Percentiles rank a stretch among this genome's conserved stretches.
Conservation (phyloP, 2,329 filamentous ascomycete species). For the Clathrospora elynae region DNA sequence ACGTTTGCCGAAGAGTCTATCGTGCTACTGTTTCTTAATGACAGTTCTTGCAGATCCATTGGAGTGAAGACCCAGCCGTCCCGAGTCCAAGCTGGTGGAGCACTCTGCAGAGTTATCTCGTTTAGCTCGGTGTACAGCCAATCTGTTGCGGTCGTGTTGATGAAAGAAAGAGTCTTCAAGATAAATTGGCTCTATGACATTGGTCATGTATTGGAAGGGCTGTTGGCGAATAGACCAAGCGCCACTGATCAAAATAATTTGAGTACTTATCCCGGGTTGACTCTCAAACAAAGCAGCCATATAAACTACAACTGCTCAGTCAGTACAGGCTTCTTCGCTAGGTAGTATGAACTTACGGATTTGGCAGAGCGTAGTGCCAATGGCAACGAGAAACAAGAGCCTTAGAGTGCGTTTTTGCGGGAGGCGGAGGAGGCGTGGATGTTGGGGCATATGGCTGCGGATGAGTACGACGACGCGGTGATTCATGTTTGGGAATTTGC, state of each 20-base stretch:
- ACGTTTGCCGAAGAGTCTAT: constrained; percentile 2
- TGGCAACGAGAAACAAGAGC: constrained; percentile 2
- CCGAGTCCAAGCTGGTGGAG: constrained; percentile 6
- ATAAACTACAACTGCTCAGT: constrained; percentile 8
- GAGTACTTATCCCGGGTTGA: constrained; percentile 4
- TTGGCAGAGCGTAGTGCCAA: constrained; percentile 10
- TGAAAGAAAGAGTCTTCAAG: background rate
- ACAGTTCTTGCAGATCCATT: background rate
- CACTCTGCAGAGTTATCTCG: constrained; percentile 5
- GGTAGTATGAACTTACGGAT: constrained; percentile 1
- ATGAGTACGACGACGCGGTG: background rate
- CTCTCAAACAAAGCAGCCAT: constrained; percentile 14
- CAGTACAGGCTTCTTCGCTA: background rate
- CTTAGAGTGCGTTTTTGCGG: too few relatives aligned
- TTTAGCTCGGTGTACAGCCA: constrained; percentile 13
- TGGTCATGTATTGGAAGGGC: constrained; percentile 5
- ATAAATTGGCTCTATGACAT: background rate
- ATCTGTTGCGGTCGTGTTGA: constrained; percentile 3
- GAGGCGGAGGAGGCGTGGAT: constrained; percentile 2
- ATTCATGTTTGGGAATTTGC: background rate
- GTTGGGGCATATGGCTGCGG: background rate
- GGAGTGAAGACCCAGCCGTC: constrained; percentile 15
- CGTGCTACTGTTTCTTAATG: too few relatives aligned
- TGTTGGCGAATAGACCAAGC: background rate
- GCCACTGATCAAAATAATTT: background rate